phyloP scores from a whole-genome alignment of 2,329 filamentous ascomycete genomes.

The Tetracladium maxilliforme region DNA sequence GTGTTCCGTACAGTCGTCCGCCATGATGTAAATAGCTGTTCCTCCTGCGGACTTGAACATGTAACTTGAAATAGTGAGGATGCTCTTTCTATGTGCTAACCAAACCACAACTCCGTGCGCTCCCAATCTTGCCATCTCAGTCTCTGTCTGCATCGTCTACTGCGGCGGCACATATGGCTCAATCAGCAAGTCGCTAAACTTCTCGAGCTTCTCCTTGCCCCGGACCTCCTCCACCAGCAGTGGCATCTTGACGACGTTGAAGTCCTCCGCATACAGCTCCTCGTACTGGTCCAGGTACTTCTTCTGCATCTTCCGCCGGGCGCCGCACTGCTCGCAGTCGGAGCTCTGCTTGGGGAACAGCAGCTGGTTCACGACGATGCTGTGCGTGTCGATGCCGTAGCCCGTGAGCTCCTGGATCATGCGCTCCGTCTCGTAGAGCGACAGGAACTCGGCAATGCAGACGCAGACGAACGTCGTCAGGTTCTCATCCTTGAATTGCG shows the following conservation, averaged over 20 bases:
- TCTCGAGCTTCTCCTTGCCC: slow-evolving; percentile 86
- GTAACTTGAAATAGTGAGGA: too few relatives aligned
- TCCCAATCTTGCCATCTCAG: too few relatives aligned
- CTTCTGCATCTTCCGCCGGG: slow-evolving; percentile 93
- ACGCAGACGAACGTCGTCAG: slow-evolving; percentile 97
- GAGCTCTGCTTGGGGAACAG: slow-evolving; percentile 79
- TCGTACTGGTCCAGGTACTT: slow-evolving; percentile 99
- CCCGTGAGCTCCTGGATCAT: slow-evolving; percentile 97
- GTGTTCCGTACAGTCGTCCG: too few relatives aligned
- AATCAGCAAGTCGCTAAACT: slow-evolving; percentile 75
- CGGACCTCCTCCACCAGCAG: slow-evolving; percentile 88
- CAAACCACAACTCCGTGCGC: too few relatives aligned
- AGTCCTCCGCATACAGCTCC: slow-evolving; percentile 96
- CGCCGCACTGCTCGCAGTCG: slow-evolving; percentile 88
- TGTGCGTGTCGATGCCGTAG: slow-evolving; percentile 92
- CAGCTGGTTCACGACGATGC: slow-evolving; percentile 96
- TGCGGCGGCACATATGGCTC: slow-evolving; percentile 61
- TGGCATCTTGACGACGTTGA: slow-evolving; percentile 98
- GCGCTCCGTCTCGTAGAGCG: slow-evolving; percentile 93
- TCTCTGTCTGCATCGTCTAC: too few relatives aligned
- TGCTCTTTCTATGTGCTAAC: too few relatives aligned
- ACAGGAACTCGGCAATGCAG: slow-evolving; percentile 94
- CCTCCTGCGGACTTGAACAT: too few relatives aligned
- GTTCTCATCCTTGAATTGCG: slow-evolving; percentile 93
- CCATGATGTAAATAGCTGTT: too few relatives aligned